Evolutionary conservation across 768 basidiomycete species (phyloP), one percentile per base, ranked within the genome.

Genomic region (Exidia glandulosa): DNA sequence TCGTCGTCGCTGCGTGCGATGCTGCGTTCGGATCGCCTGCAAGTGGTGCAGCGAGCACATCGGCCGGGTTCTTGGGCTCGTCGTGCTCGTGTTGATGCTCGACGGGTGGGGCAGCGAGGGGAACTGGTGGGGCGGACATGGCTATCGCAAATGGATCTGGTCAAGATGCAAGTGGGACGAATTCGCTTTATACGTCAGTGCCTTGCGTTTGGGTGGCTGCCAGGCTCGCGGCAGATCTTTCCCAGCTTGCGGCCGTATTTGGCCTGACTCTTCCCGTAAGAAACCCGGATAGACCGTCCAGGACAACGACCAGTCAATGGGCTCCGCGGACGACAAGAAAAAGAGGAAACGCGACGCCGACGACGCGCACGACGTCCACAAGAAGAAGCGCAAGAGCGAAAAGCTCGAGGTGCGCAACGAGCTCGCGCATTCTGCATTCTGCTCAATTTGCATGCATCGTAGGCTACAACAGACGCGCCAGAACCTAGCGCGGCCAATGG

Each of bases 321-420:
- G 41, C 41, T 14, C 41, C 23, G 41, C 41, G 19, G 41, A 45
- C 41, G 41, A 45, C 16, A 45, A 9, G 10, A 54, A 57, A 41
- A 57, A 57, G 56, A 16, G 56, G 19, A 57, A 57, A 23, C 56
- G 41, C 36, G 57, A 61, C 32, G 56, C 57, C 37, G 59, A 59
- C 31, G 58, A 59, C 36, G 63, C 41, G 47, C 50, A 37, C 32
- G 32, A 61, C 52, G 58, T 50, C 12, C 47, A 61, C 58, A 63
- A 56, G 54, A 59, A 59, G 56, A 54, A 36, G 41, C 33, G 37
- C 32, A 59, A 59, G 56, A 36, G 37, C 13, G 61, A 56, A 23
- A 48, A 56, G 31, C 55, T 60, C 19, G 63, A 45, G 19, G 36
- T 37, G 9, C 36, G 9, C 36, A 37, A 37, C 36, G 36, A 37